These are phyloP conservation scores for Infundibulicybe gibba DNA, from an alignment of 768 basidiomycete species.

Conservation along the genomic window DNA sequence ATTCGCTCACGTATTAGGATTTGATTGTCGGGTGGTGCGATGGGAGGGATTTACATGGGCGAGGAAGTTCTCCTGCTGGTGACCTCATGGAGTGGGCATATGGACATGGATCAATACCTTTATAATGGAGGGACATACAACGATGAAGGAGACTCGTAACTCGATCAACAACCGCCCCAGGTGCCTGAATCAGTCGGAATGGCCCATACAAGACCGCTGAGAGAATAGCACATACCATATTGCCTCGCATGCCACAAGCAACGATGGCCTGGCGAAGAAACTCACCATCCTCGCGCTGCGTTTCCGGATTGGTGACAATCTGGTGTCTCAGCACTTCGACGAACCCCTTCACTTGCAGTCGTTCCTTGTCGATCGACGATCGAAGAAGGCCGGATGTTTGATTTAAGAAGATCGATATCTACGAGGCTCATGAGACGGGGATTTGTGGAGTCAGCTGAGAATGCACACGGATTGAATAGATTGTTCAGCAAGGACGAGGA, in stretches of 20 bases:
- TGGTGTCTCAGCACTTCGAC: constrained; percentile 16
- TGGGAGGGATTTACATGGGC: too few relatives aligned
- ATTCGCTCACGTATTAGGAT: too few relatives aligned
- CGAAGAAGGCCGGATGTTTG: constrained; percentile 17
- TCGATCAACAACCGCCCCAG: background rate
- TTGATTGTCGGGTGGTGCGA: too few relatives aligned
- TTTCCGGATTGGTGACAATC: constrained; percentile 4
- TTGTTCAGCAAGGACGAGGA: constrained; percentile 22
- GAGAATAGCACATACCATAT: background rate
- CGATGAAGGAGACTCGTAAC: constrained; percentile 3
- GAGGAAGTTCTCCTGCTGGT: too few relatives aligned
- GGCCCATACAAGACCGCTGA: too few relatives aligned
- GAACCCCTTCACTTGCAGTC: constrained; percentile 14
- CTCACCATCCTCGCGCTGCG: background rate
- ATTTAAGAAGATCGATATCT: constrained; percentile 20
- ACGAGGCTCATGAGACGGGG: background rate
- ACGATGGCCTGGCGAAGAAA: constrained; percentile 7
- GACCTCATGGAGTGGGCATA: background rate
- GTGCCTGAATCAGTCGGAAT: too few relatives aligned
- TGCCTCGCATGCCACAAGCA: constrained; percentile 2
- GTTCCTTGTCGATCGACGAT: constrained; percentile 13
- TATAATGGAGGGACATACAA: constrained; percentile 1
- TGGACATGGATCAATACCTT: background rate
- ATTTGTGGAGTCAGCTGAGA: too few relatives aligned
- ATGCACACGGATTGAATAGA: constrained; percentile 18